A percentile compares a stretch with the other conserved stretches of the same genome.
phyloP scores from a whole-genome alignment of 495 filamentous ascomycete species.

The Umbilicaria muhlenbergii region DNA sequence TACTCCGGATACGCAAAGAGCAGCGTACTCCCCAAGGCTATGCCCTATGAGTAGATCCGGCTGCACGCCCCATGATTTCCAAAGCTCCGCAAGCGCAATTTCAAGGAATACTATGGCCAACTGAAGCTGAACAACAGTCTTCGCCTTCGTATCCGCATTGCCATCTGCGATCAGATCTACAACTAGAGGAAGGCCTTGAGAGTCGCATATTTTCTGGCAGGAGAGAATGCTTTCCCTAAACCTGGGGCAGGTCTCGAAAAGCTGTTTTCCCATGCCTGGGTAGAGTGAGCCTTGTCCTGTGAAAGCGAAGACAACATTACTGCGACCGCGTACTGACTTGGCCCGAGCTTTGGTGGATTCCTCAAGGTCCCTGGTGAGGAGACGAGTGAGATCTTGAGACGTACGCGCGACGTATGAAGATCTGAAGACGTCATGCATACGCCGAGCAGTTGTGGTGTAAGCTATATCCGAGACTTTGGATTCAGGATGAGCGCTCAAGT shows the following conservation, averaged over 20 bases:
- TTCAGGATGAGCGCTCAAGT: conserved; percentile 35
- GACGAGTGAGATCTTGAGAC: conserved; percentile 4
- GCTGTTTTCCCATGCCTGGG: conserved; percentile 16
- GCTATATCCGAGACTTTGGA: conserved; percentile 35
- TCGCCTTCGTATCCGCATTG: conserved; percentile 5
- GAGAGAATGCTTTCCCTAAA: conserved; percentile 17
- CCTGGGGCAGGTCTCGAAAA: conserved; percentile 12
- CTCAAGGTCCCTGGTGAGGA: conserved; percentile 1
- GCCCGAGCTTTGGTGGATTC: neutral
- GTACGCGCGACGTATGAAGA: conserved; percentile 11
- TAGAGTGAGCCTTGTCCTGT: conserved; percentile 26
- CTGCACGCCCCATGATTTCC: conserved; percentile 19
- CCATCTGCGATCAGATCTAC: conserved; percentile 14
- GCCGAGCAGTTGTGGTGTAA: conserved; percentile 59
- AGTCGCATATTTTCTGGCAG: conserved; percentile 14
- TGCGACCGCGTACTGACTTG: neutral
- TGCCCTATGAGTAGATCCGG: conserved; percentile 21
- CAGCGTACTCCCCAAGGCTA: conserved; percentile 27
- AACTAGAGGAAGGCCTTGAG: conserved; percentile 17
- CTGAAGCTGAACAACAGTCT: conserved; percentile 16
- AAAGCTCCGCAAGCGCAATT: conserved; percentile 22
- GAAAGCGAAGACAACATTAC: conserved; percentile 33
- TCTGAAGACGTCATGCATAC: conserved; percentile 48
- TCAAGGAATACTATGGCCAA: conserved; percentile 18
- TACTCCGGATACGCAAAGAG: conserved; percentile 16